Base-by-base conservation (phyloP, 2,329 filamentous ascomycete genomes). In the Rhexocercosporidium sp. region DNA sequence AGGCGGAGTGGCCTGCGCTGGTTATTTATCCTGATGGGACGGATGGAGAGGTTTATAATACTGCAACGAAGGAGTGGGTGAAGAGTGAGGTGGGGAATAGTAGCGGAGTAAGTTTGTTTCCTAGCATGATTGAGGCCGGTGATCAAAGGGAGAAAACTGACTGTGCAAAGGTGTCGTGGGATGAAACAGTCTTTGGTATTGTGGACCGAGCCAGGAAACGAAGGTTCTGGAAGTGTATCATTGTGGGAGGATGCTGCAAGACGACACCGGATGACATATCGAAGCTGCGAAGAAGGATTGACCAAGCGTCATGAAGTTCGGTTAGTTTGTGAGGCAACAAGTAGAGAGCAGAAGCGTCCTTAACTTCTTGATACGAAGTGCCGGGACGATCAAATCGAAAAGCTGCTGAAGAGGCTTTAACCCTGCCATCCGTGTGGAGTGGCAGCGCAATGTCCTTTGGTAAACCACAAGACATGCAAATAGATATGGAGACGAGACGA, bases 21-120 rank as follows among this genome's bases (percentile, higher is more conserved):
- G 84, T 92, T 4, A 72, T 92, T 20, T 92, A 91, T 75, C 90
- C 90, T 0, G 90, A 92, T 75, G 89, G 89, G 0, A 91, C 90
- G 1, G 88, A 88, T 56, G 88, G 88, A 0, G 87, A 91, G 77
- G 83, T 89, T 0, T 92, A 92, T 77, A 86, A 92, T 75, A 89
- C 88, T 0, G 78, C 77, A 0, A 88, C 86, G 7, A 85, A 90
- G 73, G 79, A 78, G 62, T 92, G 90, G 90, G 65, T 80, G 1
- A 80, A 65, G 80, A 0, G 73, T 76, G 75, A 72, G 1, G 69
- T 53, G 25, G 39, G 29, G 46, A 31, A 46, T 53, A 46, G 41
- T 11, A 57, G 41, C 18, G 27, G 18, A 51, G 61, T 68, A 34
- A 25, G 51, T 67, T 18, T 37, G 4, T 3, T 20, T 59, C 29